These are phyloP conservation scores for Podospora tetraspora DNA, from an alignment of 495 filamentous ascomycete genomes.

Conservation along the genomic window DNA sequence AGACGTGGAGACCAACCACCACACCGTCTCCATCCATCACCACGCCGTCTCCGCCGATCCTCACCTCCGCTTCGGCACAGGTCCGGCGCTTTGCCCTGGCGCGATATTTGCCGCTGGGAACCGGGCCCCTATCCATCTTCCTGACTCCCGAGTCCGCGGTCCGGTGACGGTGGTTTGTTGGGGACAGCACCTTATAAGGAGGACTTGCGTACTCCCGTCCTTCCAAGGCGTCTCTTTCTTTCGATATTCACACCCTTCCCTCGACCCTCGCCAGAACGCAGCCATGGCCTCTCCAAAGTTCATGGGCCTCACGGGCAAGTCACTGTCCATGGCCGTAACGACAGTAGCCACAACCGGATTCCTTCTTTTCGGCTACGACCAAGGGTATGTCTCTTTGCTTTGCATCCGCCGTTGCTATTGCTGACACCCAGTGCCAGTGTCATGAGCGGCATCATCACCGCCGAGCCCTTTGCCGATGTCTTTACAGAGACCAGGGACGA, in stretches of 20 bases:
- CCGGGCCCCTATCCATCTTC: background rate
- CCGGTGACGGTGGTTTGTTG: background rate
- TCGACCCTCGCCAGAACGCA: slow-evolving; percentile 1
- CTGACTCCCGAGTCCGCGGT: background rate
- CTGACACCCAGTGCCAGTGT: slow-evolving; percentile 13
- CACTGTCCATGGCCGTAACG: slow-evolving; percentile 59
- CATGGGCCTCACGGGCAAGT: slow-evolving; percentile 59
- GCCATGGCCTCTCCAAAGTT: slow-evolving; percentile 44
- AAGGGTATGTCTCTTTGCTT: slow-evolving; percentile 33
- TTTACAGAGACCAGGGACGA: slow-evolving; percentile 63
- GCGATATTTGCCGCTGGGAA: background rate
- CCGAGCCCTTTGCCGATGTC: slow-evolving; percentile 61
- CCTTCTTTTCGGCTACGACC: slow-evolving; percentile 69
- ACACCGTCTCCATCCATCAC: background rate
- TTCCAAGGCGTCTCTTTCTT: background rate
- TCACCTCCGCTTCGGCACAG: background rate
- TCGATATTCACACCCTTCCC: background rate
- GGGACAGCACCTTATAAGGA: background rate
- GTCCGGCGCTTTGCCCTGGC: background rate
- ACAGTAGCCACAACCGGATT: slow-evolving; percentile 69
- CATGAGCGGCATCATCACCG: slow-evolving; percentile 81
- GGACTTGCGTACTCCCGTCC: background rate
- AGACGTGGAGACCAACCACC: background rate
- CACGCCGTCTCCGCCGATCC: background rate
- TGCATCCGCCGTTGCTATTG: background rate